Evolutionary conservation across 2,329 filamentous ascomycete species (phyloP).

Genomic region (Acephala macrosclerotiorum): DNA sequence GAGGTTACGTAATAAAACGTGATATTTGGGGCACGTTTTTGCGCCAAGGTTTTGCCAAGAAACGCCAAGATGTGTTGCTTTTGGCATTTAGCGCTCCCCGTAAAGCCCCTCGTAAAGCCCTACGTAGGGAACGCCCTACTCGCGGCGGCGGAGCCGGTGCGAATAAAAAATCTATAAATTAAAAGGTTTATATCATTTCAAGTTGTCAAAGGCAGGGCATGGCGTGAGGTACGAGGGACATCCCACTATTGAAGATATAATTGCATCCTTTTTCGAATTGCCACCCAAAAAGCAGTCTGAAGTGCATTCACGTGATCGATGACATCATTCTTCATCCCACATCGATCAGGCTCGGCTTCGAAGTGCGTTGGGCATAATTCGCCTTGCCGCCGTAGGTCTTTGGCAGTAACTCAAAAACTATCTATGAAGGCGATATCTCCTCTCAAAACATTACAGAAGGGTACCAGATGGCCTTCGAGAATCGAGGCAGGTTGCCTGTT

Average conservation of each 20-base stretch:
- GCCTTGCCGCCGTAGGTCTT: neutral
- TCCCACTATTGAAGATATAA: constrained; percentile 9
- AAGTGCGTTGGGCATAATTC: neutral
- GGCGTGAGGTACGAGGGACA: too few relatives aligned
- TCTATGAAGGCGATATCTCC: neutral
- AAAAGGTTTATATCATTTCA: too few relatives aligned
- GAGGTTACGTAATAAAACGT: too few relatives aligned
- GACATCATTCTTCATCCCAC: neutral
- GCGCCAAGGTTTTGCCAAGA: too few relatives aligned
- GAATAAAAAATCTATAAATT: too few relatives aligned
- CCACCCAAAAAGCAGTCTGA: neutral
- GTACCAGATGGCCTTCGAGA: neutral
- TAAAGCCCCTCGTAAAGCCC: too few relatives aligned
- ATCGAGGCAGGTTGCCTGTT: neutral
- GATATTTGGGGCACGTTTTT: too few relatives aligned
- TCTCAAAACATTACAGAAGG: neutral
- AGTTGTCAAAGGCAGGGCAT: too few relatives aligned
- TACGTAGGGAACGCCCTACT: too few relatives aligned
- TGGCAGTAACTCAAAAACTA: neutral
- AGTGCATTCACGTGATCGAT: neutral
- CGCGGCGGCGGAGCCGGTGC: too few relatives aligned
- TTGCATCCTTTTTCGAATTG: neutral
- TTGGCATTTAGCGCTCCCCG: too few relatives aligned
- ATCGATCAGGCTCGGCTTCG: neutral
- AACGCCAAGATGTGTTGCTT: too few relatives aligned